Base-by-base conservation (phyloP, 139 green algal species). In the Micractinium sp. region DNA sequence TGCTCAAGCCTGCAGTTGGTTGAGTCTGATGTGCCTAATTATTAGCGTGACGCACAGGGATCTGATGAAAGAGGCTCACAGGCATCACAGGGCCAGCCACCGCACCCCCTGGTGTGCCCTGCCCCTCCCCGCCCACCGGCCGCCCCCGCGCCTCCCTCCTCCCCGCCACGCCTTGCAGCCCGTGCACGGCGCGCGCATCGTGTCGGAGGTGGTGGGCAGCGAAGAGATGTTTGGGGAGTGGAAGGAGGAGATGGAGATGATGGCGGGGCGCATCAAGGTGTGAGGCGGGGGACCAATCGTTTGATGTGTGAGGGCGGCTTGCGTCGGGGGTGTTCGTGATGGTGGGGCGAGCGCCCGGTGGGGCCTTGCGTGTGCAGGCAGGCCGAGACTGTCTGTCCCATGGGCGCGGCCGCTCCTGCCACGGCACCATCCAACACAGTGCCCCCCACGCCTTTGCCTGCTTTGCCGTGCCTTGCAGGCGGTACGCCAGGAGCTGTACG, bases 221-320 rank as follows among this genome's bases (percentile, higher is more conserved):
- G 82, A 89, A 61, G 93, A 93, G 63, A 92, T 99, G 90, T 99
- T 99, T 87, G 91, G 94, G 56, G 93, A 97, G 90, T 99, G 98
- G 98, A 97, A 98, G 89, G 91, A 85, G 13, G 98, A 99, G 95
- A 99, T 99, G 97, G 90, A 95, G 90, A 89, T 88, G 88, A 99
- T 99, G 98, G 94, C 97, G 9, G 98, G 97, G 7, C 95, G 98
- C 84, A 99, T 99, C 91, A 96, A 95, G 75, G 90, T 92, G 61
- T 3, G 82, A 0, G 2, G 20, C 5, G 33, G 75, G 31, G 23
- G 2, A 29, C 25, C 7, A 29, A n/a, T 27, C 3, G 66, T n/a
- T 27, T 27, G n/a, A n/a, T n/a, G 23, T 73, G 66, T 9, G 25
- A 73, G 23, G 15, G 66, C 7, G 14, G 22, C 66, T 20, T 67